phyloP scores from a whole-genome alignment of 2,329 filamentous ascomycete genomes.

The Colletotrichum destructivum region DNA sequence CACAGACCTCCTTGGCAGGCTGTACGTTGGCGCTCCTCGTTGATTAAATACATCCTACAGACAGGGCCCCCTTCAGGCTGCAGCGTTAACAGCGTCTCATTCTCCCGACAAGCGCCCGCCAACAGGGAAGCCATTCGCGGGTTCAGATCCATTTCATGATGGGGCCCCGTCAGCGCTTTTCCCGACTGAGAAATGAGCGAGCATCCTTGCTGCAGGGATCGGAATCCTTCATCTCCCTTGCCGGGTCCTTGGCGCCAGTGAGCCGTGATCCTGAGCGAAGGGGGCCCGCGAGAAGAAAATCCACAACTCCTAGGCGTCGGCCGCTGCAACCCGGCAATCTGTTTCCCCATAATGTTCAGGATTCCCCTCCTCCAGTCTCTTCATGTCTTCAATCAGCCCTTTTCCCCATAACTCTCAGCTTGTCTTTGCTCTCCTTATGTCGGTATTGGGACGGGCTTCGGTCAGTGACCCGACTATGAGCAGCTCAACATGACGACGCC shows the following conservation, averaged over 20 bases:
- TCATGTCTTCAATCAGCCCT: neutral
- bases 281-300: slow-evolving; percentile 8
- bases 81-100: neutral
- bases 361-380: neutral
- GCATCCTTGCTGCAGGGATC: slow-evolving; percentile 10
- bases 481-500: slow-evolving; percentile 29
- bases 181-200: slow-evolving; percentile 15
- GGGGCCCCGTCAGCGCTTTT: slow-evolving; percentile 33
- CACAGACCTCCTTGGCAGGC: too few species aligned
- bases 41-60: too few species aligned
- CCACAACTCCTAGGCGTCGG: neutral
- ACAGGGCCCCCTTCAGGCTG: too few species aligned
- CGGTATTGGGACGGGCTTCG: neutral
- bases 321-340: slow-evolving; percentile 15
- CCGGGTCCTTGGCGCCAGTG: slow-evolving; percentile 22
- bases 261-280: neutral
- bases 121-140: slow-evolving; percentile 27
- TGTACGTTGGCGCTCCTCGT: too few species aligned
- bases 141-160: slow-evolving; percentile 16
- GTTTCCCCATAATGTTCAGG: neutral
- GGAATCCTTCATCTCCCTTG: slow-evolving; percentile 21
- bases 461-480: slow-evolving; percentile 15
- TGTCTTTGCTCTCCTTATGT: neutral
- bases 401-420: neutral
- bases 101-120: slow-evolving; percentile 1